Conservation (phyloP, 2,329 filamentous ascomycete genomes). For the Colletotrichum nymphaeae region DNA sequence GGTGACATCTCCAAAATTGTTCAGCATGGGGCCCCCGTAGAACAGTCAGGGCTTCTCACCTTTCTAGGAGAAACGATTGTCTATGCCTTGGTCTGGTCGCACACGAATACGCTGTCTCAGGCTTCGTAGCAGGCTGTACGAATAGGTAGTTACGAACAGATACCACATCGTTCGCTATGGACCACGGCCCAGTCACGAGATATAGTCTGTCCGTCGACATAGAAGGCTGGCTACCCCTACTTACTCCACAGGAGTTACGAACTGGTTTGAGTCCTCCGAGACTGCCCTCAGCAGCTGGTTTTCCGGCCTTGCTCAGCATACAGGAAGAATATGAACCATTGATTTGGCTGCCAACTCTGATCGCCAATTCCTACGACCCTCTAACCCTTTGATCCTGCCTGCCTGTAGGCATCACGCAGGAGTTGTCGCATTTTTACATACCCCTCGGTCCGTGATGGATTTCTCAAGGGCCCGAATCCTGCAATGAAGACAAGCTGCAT, state of each 20-base stretch:
- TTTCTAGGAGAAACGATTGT: conserved; percentile 21
- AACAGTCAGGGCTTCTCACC: background rate
- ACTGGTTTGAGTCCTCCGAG: conserved; percentile 8
- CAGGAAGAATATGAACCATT: background rate
- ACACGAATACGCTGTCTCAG: conserved; percentile 11
- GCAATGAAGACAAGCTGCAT: conserved; percentile 20
- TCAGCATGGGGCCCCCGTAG: background rate
- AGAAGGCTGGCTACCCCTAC: conserved; percentile 2
- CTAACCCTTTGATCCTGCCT: background rate
- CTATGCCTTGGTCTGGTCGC: background rate
- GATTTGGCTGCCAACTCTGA: background rate
- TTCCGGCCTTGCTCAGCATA: conserved; percentile 8
- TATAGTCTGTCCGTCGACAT: conserved; percentile 8
- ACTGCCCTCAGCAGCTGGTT: conserved; percentile 18
- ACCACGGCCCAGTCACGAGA: background rate
- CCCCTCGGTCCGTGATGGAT: background rate
- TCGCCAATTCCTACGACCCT: background rate
- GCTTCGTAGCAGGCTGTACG: background rate
- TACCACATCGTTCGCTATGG: conserved; percentile 7
- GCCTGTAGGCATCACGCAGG: background rate
- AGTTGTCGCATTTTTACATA: background rate
- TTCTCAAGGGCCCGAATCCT: conserved; percentile 24
- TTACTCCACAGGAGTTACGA: conserved; percentile 23
- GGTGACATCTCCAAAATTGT: background rate
- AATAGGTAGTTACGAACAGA: background rate